Evolutionary conservation across 2,329 filamentous ascomycete species (phyloP).

Genomic region (Bimuria novae-zelandiae): DNA sequence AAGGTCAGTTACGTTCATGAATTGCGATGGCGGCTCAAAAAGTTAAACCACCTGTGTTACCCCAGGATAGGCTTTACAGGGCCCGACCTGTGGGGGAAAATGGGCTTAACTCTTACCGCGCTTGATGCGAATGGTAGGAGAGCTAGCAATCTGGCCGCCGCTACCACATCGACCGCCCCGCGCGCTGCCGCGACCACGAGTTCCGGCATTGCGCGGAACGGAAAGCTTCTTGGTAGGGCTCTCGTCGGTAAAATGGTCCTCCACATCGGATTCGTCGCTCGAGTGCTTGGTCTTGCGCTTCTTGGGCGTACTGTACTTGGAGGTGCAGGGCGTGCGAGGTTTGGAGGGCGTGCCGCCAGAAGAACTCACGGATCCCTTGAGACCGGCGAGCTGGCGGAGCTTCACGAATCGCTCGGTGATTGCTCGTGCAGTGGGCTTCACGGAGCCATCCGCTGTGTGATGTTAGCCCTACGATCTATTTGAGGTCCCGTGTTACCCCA

Average conservation of each 20-base stretch:
- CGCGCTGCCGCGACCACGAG: neutral
- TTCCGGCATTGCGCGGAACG: neutral
- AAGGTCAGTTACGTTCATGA: neutral
- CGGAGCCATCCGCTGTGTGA: slow-evolving; percentile 14
- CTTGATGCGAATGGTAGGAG: slow-evolving; percentile 2
- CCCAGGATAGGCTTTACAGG: neutral
- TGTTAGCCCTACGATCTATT: neutral
- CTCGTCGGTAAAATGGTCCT: slow-evolving; percentile 14
- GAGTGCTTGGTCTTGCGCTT: slow-evolving; percentile 18
- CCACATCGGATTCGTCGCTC: slow-evolving; percentile 19
- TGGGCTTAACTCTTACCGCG: slow-evolving; percentile 2
- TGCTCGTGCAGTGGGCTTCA: slow-evolving; percentile 17
- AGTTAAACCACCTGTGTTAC: neutral
- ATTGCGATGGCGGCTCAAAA: neutral
- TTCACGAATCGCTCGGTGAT: slow-evolving; percentile 24
- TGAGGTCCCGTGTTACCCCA: neutral
- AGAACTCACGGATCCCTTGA: neutral
- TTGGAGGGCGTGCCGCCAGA: neutral
- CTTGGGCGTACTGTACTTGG: slow-evolving; percentile 11
- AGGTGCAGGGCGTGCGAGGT: neutral
- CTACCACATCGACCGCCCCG: neutral
- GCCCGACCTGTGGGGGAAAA: neutral
- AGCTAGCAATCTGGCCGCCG: neutral
- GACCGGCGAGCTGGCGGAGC: slow-evolving; percentile 13
- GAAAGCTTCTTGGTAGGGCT: slow-evolving; percentile 6